phyloP scores from a whole-genome alignment of 208 protist genomes.

The Leptomonas pyrrhocoris region DNA sequence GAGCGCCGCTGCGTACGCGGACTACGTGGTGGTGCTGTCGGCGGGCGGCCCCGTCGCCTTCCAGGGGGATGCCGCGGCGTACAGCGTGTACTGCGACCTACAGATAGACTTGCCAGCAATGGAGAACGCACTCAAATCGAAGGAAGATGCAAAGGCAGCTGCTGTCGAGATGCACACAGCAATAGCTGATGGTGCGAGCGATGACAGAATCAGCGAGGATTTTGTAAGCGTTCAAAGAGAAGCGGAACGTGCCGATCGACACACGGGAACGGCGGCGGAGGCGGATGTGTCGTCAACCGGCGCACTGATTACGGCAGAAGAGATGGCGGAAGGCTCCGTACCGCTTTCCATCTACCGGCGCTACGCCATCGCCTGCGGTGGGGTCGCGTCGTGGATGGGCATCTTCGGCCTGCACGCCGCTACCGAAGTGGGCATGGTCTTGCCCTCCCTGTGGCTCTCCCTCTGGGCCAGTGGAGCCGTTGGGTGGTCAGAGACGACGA shows the following conservation, averaged over 20 bases:
- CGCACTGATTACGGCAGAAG: neutral
- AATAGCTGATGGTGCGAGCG: too few species aligned
- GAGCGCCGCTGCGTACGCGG: conserved; percentile 70
- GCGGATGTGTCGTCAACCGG: too few species aligned
- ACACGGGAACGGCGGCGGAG: too few species aligned
- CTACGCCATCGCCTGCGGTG: conserved; percentile 40
- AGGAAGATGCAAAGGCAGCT: too few species aligned
- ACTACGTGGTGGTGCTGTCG: conserved; percentile 87
- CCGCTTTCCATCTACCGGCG: conserved; percentile 31
- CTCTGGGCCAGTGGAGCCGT: conserved; percentile 47
- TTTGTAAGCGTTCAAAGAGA: too few species aligned
- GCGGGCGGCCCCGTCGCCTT: conserved; percentile 49
- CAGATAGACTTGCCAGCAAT: neutral
- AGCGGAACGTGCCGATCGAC: too few species aligned
- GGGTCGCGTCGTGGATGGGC: conserved; percentile 20
- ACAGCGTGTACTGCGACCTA: conserved; percentile 31
- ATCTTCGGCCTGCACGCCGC: conserved; percentile 37
- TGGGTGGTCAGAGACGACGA: conserved; percentile 16
- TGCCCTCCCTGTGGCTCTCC: conserved; percentile 46
- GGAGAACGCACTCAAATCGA: too few species aligned
- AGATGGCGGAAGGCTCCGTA: conserved; percentile 53
- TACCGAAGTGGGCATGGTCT: conserved; percentile 30
- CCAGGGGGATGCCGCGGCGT: conserved; percentile 31
- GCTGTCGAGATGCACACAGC: too few species aligned
- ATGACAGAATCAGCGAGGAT: too few species aligned